Evolutionary conservation across 2,329 filamentous ascomycete species (phyloP).

Genomic region (Neofusicoccum sp.): DNA sequence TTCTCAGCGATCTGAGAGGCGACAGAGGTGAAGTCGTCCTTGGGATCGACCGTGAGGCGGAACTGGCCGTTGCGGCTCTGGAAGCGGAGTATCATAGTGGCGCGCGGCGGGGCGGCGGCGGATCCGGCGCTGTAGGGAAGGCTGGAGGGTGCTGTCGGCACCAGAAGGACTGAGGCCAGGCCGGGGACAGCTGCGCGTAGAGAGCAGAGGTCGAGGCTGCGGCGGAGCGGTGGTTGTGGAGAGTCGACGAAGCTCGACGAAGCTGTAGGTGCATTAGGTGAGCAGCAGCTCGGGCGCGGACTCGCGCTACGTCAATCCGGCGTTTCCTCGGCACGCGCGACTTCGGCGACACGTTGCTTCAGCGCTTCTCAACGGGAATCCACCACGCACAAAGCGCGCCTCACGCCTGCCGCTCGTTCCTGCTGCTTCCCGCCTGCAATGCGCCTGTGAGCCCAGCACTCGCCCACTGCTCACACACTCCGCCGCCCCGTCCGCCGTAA

Average conservation of each 20-base stretch:
- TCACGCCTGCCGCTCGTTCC: slow-evolving; percentile 8
- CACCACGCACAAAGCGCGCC: slow-evolving; percentile 7
- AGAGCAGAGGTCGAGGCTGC: background rate
- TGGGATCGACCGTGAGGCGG: slow-evolving; percentile 75
- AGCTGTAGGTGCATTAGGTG: background rate
- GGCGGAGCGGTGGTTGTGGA: background rate
- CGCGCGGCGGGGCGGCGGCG: slow-evolving; percentile 10
- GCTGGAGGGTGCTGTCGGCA: background rate
- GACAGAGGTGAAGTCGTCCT: slow-evolving; percentile 68
- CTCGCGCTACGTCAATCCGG: slow-evolving; percentile 21
- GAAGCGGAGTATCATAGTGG: slow-evolving; percentile 77
- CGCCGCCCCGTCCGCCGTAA: background rate
- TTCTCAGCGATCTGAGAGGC: slow-evolving; percentile 60
- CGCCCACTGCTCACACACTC: background rate
- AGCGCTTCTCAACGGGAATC: background rate
- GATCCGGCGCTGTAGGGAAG: background rate
- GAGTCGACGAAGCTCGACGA: background rate
- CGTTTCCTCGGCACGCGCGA: background rate
- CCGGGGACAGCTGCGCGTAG: background rate
- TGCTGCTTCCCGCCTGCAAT: slow-evolving; percentile 4
- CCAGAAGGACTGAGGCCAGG: too few relatives aligned
- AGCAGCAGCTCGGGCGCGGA: background rate
- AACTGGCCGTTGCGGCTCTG: slow-evolving; percentile 92
- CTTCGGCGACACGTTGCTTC: slow-evolving; percentile 17
- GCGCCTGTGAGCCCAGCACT: slow-evolving; percentile 5